Conservation (phyloP, 805 yeast genomes). For the Blastobotrys peoriensis region DNA sequence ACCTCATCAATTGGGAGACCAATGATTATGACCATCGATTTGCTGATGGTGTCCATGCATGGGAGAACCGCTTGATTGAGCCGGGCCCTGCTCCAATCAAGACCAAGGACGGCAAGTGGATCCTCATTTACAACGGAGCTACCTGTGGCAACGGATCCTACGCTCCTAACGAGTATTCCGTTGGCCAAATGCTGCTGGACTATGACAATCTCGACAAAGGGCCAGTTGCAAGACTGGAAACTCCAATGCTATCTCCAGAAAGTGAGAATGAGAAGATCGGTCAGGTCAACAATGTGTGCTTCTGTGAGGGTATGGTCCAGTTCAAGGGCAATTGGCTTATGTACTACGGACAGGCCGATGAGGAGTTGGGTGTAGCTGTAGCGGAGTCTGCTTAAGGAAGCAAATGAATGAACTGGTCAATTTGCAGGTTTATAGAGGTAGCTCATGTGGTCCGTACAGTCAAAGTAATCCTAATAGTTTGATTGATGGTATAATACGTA, state of each 20-base stretch:
- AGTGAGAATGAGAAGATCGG: conserved; percentile 8
- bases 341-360: conserved; percentile 11
- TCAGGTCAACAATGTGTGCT: conserved; percentile 8
- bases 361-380: conserved; percentile 7
- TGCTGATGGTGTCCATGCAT: conserved; percentile 5
- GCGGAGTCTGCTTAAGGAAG: not conserved
- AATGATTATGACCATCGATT: conserved; percentile 3
- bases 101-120: conserved; percentile 10
- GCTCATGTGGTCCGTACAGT: too few species aligned
- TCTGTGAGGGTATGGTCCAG: conserved; percentile 9
- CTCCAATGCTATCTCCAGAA: conserved; percentile 4
- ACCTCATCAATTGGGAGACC: conserved; percentile 8
- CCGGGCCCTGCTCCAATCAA: conserved; percentile 11
- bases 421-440: too few species aligned
- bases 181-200: conserved; percentile 10
- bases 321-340: conserved; percentile 8
- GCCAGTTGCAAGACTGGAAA: conserved; percentile 7
- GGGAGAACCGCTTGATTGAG: conserved; percentile 8
- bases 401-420: too few species aligned
- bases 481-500: too few species aligned
- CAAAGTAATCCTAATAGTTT: too few species aligned
- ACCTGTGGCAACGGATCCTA: conserved; percentile 3
- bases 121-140: conserved; percentile 8
- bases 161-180: conserved; percentile 7
- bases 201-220: conserved; percentile 6